These are phyloP conservation scores for Plasmodium sp. DNA, from an alignment of 169 alveolate species.

Conservation along the genomic window DNA sequence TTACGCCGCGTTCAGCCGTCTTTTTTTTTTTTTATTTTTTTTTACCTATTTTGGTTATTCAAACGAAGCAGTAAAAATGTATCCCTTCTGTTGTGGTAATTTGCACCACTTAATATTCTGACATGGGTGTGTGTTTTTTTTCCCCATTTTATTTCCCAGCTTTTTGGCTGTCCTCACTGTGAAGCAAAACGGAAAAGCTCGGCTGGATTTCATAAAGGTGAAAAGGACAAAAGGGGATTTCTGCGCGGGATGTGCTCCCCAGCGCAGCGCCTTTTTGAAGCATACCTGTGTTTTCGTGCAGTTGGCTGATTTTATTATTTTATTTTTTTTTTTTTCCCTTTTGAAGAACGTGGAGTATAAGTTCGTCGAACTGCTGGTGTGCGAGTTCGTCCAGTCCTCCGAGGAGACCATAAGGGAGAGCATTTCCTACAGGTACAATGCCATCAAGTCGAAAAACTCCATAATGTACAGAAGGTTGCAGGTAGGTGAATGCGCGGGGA, in stretches of 20 bases:
- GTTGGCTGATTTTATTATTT: not conserved
- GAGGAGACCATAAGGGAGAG: constrained; percentile 92
- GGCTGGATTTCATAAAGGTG: constrained; percentile 90
- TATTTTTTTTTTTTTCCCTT: not conserved
- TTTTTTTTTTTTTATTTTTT: not conserved
- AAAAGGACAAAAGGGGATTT: not conserved
- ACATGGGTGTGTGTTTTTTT: not conserved
- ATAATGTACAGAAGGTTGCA: constrained; percentile 57
- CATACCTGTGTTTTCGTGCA: not conserved
- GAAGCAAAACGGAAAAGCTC: constrained; percentile 89
- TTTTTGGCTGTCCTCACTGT: constrained; percentile 91
- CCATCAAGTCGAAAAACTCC: constrained; percentile 82
- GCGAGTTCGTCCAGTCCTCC: constrained; percentile 91
- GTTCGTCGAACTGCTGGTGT: constrained; percentile 92
- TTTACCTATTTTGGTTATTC: not conserved
- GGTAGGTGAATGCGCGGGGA: not conserved
- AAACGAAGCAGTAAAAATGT: not conserved
- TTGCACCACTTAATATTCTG: not conserved
- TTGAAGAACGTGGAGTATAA: constrained; percentile 94
- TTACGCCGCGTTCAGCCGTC: not conserved
- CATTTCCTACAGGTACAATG: constrained; percentile 91
- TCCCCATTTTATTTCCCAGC: constrained; percentile 42
- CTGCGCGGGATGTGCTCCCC: not conserved
- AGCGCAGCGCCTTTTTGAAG: not conserved
- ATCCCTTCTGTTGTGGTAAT: not conserved